Percentiles rank a stretch among this genome's conserved stretches.
Evolutionary conservation across 306 rosid genomes (phyloP).

Genomic region (Macrotyloma uniflorum): DNA sequence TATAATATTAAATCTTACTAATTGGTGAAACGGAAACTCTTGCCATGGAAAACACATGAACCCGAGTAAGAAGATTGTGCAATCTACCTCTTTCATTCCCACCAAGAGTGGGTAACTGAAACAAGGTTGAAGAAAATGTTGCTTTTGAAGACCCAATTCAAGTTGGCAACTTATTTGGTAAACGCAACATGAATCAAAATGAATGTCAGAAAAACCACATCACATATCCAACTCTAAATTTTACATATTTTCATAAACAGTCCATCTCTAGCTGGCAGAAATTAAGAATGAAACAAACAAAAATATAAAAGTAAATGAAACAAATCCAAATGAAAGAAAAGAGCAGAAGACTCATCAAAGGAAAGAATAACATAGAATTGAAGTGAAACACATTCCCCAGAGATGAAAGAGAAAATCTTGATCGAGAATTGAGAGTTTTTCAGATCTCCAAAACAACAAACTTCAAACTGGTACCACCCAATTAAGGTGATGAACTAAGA

Average conservation of each 20-base stretch:
- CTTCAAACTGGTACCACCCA: constrained; percentile 3
- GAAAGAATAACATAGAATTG: constrained; percentile 4
- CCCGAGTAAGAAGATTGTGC: constrained; percentile 38
- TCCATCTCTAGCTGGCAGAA: background rate
- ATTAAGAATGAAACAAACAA: background rate
- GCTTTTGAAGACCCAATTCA: constrained; percentile 44
- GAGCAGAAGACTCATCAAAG: background rate
- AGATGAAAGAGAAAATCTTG: constrained; percentile 19
- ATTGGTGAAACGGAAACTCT: constrained; percentile 33
- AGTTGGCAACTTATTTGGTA: constrained; percentile 41
- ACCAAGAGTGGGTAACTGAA: constrained; percentile 34
- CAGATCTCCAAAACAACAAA: constrained; percentile 36
- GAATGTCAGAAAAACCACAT: constrained; percentile 45
- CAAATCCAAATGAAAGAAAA: constrained; percentile 34
- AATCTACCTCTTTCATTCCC: constrained; percentile 16
- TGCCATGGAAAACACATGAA: constrained; percentile 48
- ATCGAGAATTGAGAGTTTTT: background rate
- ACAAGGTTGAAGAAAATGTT: constrained; percentile 37
- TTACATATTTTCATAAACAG: background rate
- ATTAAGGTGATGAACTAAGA: background rate
- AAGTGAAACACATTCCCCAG: constrained; percentile 34
- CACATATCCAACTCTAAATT: constrained; percentile 37
- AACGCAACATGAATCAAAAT: constrained; percentile 42
- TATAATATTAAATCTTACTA: background rate
- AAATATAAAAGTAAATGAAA: background rate